Conservation (phyloP, 148 eudicot genomes). For the Chenopodium berlandieri region DNA sequence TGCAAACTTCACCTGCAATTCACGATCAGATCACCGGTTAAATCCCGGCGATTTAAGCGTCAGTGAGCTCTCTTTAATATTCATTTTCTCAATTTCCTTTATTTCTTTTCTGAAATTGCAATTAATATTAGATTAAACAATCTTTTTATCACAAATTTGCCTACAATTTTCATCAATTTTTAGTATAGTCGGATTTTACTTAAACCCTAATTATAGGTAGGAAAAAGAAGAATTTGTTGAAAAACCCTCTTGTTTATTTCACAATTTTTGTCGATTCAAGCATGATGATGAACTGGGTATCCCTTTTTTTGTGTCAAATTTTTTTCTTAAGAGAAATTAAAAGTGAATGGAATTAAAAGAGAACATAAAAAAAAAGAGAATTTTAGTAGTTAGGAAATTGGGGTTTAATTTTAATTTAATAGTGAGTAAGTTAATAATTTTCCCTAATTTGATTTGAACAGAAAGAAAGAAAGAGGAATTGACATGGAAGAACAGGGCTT, state of each 20-base stretch:
- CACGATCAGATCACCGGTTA: background rate
- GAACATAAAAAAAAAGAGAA: background rate
- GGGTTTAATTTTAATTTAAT: background rate
- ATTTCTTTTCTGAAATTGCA: background rate
- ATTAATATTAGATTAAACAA: background rate
- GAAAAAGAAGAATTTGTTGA: background rate
- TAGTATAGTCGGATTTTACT: background rate
- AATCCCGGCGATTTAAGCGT: background rate
- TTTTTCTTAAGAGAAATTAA: no score
- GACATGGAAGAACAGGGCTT: constrained; percentile 52
- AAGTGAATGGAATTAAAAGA: background rate
- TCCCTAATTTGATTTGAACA: background rate
- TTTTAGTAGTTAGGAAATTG: background rate
- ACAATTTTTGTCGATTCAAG: background rate
- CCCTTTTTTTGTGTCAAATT: background rate
- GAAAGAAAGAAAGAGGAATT: background rate
- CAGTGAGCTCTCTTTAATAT: background rate
- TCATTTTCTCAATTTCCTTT: background rate
- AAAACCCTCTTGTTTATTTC: background rate
- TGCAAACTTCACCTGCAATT: background rate
- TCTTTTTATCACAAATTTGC: background rate
- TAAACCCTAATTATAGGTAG: background rate
- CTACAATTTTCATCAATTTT: background rate
- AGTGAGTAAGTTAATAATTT: background rate
- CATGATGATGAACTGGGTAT: background rate